These are phyloP conservation scores for Pleurotus ostreatus DNA, from an alignment of 768 basidiomycete species.

Conservation along the genomic window DNA sequence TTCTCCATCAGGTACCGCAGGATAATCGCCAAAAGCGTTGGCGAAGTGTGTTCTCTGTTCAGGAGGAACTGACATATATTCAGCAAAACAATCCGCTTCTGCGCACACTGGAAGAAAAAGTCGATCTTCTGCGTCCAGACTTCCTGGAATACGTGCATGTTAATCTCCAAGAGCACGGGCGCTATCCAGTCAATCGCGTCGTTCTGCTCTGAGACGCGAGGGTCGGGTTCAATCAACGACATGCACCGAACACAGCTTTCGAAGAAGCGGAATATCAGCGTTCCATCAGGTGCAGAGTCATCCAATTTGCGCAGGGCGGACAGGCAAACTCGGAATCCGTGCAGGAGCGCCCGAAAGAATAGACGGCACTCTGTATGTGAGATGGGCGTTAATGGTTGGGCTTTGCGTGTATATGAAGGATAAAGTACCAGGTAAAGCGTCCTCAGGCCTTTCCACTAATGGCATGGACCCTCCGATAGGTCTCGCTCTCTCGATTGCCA, in stretches of 20 bases:
- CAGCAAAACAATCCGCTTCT: constrained; percentile 74
- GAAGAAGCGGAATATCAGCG: constrained; percentile 85
- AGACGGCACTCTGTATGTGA: constrained; percentile 67
- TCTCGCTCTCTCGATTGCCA: constrained; percentile 79
- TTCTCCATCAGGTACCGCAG: constrained; percentile 81
- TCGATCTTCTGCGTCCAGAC: constrained; percentile 93
- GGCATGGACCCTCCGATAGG: constrained; percentile 78
- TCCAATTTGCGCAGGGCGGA: constrained; percentile 75
- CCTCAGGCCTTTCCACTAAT: constrained; percentile 79
- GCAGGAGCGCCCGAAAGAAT: constrained; percentile 84
- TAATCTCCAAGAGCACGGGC: constrained; percentile 73
- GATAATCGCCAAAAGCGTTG: constrained; percentile 84
- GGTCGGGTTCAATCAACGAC: constrained; percentile 73
- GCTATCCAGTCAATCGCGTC: constrained; percentile 87
- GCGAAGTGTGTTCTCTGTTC: constrained; percentile 67
- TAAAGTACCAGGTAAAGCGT: constrained; percentile 69
- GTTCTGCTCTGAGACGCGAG: constrained; percentile 53
- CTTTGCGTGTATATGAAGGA: not conserved
- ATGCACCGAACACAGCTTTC: constrained; percentile 81
- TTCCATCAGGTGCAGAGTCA: constrained; percentile 76
- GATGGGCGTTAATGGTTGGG: constrained; percentile 9
- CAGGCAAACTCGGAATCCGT: constrained; percentile 81
- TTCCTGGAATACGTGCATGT: constrained; percentile 91
- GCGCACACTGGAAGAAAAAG: constrained; percentile 80
- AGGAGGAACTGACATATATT: constrained; percentile 85